Base-by-base conservation (phyloP, 2,329 filamentous ascomycete species). In the Basipetospora chlamydospora region DNA sequence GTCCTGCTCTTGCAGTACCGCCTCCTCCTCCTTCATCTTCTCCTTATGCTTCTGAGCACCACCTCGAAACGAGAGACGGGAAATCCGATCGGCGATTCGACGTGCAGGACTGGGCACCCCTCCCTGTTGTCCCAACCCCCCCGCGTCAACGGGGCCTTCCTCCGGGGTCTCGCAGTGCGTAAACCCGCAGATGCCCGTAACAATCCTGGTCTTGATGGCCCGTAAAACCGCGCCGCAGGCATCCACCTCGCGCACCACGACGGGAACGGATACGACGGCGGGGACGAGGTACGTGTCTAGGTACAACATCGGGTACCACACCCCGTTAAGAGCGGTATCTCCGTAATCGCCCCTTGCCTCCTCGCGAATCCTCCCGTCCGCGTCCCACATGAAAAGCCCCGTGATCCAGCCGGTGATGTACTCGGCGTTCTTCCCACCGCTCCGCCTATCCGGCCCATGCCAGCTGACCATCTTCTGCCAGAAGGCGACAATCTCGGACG, bases 401-500 rank as follows among this genome's bases (percentile, higher is more conserved):
- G 29, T 17, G 10, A 32, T 32, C 29, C 29, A 32, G 11, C 29
- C 29, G 5, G 29, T 20, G n/a, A 32, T 9, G n/a, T 17, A 32
- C 13, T 32, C 29, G 12, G 12, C 29, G 6, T n/a, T 12, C 6
- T 17, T 32, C 13, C 29, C 18, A n/a, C n/a, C n/a, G 29, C 15
- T 17, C 6, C n/a, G 7, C 12, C 11, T 2, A 28, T 5, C 6
- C 6, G 2, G 15, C 15, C 26, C 26, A 8, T 28, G 15, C 15
- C 15, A 12, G 11, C 11, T 13, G 13, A 32, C 18, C 29, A 51
- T 48, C 5, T 22, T 44, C 17, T 41, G 46, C 59, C 61, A 66
- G 43, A 66, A 65, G 2, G 48, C 38, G 1, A 47, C 34, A 5
- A 57, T 45, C 2, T 52, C 46, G 1, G 36, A 32, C 3, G 43